Evolutionary conservation across 345 rosid species (phyloP).

Genomic region (Angophora floribunda): DNA sequence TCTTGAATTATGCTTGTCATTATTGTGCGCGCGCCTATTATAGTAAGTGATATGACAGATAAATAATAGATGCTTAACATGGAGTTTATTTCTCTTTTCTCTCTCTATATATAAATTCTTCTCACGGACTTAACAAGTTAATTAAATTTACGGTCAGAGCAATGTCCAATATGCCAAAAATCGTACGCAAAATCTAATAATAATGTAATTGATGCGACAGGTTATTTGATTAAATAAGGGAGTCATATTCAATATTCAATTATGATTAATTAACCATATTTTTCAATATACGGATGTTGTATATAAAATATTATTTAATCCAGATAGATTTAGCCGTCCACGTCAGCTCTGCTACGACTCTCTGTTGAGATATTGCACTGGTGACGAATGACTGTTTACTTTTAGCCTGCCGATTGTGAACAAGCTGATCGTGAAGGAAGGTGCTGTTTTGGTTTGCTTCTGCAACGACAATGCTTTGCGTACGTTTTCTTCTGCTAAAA

Average conservation of each 20-base stretch:
- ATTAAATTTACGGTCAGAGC: not conserved
- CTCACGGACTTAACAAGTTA: not conserved
- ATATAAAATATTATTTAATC: not conserved
- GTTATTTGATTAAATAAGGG: fast-evolving
- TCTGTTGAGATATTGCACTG: not conserved
- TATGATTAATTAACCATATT: not conserved
- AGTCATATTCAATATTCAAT: not conserved
- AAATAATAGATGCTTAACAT: too few relatives aligned
- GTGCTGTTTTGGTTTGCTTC: not conserved
- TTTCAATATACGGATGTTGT: not conserved
- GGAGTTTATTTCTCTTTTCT: not conserved
- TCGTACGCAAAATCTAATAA: not conserved
- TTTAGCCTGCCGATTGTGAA: too few relatives aligned
- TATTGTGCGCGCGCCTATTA: too few relatives aligned
- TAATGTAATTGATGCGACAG: not conserved
- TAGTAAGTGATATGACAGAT: too few relatives aligned
- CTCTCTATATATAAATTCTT: not conserved
- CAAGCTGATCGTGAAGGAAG: too few relatives aligned
- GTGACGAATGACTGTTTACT: too few relatives aligned
- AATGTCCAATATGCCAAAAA: not conserved
- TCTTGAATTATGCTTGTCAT: not conserved
- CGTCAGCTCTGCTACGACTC: not conserved
- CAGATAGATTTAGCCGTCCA: not conserved
- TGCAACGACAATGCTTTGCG: not conserved
- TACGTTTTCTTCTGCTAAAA: not conserved